phyloP scores from a whole-genome alignment of 176 grass and related monocot genomes.

The Hyparrhenia diplandra region DNA sequence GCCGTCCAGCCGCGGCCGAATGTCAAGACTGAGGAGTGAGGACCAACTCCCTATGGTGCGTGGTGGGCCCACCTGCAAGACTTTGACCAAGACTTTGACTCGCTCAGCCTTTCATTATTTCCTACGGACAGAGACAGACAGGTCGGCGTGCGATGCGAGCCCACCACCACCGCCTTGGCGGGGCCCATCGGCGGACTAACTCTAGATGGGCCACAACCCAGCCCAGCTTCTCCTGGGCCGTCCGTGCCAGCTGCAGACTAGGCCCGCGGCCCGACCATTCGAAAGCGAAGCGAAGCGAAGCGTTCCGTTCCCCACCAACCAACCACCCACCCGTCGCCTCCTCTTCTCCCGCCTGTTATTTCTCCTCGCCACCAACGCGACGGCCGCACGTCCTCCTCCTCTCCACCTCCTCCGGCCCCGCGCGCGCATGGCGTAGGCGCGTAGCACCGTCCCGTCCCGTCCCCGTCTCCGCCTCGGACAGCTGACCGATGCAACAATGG shows the following conservation, averaged over 20 bases:
- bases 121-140: neutral
- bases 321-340: neutral
- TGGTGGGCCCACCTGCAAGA: neutral
- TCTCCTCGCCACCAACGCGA: constrained; percentile 23
- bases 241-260: neutral
- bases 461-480: no score
- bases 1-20: neutral
- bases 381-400: neutral
- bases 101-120: neutral
- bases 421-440: no score
- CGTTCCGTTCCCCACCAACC: neutral
- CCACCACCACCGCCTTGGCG: neutral
- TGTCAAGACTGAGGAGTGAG: neutral
- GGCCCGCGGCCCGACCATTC: neutral
- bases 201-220: neutral
- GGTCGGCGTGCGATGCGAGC: neutral
- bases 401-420: neutral
- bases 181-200: neutral
- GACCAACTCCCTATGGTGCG: neutral
- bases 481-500: neutral
- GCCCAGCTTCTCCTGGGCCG: neutral
- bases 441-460: neutral
- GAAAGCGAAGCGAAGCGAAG: neutral
- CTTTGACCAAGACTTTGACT: constrained; percentile 21
- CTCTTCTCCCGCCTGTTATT: constrained; percentile 17